Base-by-base conservation (phyloP, 768 basidiomycete species). In the Termitomyces sp. region DNA sequence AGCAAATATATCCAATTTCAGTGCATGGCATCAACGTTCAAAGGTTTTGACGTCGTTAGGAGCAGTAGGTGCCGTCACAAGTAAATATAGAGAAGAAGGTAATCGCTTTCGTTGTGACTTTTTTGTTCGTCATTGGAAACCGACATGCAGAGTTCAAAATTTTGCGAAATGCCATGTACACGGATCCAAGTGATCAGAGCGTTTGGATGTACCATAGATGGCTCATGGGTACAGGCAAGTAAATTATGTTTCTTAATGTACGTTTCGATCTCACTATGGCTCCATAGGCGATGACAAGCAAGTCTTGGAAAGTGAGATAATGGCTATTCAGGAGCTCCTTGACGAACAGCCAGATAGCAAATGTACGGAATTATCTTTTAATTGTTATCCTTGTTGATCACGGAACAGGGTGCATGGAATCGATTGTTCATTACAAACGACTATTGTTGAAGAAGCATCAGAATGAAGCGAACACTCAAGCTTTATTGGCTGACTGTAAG, bases 141-240 rank as follows among this genome's bases (percentile, higher is more conserved):
- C 53, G 41, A 36, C 30, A 0, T 5, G 8, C 68, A 99, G 97
- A 99, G 69, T 94, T 96, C 68, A 93, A 95, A 42, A 79, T 98
- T 8, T 87, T 98, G 15, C 82, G 86, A 65, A 94, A 96, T 67
- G 97, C 96, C 1, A 84, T 98, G 76, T 99, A 95, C 73, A 97
- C 95, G 0, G 95, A 98, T 67, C 97, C 97, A 4, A 85, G 86
- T 47, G 96, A 98, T 71, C 96, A 98, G 71, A 94, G 93, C 60
- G 93, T 92, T 0, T 99, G 97, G 97, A 85, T 99, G 58, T 99
- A 98, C 70, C 97, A 98, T 67, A 85, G 95, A n/a, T 98, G 96
- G 95, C 79, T 99, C 2, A 82, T 98, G 54, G 93, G 93, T 8
- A 72, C 82, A 61, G 88, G 95, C 88, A 67, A 60, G 80, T 63